A percentile compares a stretch with the other conserved stretches of the same genome.
Conservation (phyloP, 306 rosid species). For the Mimosa bimucronata region DNA sequence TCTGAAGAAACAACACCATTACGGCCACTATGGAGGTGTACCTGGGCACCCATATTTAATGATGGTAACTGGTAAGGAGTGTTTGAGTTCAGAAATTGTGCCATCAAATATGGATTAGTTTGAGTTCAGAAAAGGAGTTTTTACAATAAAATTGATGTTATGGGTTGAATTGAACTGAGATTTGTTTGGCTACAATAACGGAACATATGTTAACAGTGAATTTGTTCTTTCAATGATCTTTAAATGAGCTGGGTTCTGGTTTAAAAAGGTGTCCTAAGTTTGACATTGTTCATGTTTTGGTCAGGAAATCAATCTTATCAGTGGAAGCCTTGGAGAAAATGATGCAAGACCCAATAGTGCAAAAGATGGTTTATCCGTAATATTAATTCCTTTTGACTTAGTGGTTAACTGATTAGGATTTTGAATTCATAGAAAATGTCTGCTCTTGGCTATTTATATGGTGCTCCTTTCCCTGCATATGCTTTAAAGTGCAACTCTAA, state of each 20-base stretch:
- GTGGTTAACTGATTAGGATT: constrained; percentile 34
- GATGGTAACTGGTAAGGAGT: too few species aligned
- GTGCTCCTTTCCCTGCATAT: constrained; percentile 14
- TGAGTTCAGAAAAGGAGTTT: constrained; percentile 14
- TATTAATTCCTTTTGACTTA: constrained; percentile 39
- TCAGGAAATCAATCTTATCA: constrained; percentile 70
- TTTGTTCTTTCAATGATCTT: too few species aligned
- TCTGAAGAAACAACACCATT: too few species aligned
- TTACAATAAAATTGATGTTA: neutral
- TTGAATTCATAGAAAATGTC: constrained; percentile 18
- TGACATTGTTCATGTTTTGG: constrained; percentile 39
- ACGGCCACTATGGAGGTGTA: too few species aligned
- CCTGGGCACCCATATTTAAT: too few species aligned
- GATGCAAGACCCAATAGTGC: constrained; percentile 99
- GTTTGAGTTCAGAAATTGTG: too few species aligned
- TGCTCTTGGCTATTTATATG: constrained; percentile 14
- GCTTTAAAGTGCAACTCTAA: neutral
- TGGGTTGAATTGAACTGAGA: constrained; percentile 6
- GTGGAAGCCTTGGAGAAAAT: too few species aligned
- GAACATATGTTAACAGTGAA: neutral
- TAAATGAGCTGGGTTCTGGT: constrained; percentile 30
- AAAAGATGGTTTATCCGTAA: constrained; percentile 99
- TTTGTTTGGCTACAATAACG: constrained; percentile 14
- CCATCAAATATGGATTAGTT: constrained; percentile 22
- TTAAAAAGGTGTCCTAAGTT: constrained; percentile 27